These are phyloP conservation scores for Ustilago crameri DNA, from an alignment of 1,284 basidiomycete species.

Conservation along the genomic window DNA sequence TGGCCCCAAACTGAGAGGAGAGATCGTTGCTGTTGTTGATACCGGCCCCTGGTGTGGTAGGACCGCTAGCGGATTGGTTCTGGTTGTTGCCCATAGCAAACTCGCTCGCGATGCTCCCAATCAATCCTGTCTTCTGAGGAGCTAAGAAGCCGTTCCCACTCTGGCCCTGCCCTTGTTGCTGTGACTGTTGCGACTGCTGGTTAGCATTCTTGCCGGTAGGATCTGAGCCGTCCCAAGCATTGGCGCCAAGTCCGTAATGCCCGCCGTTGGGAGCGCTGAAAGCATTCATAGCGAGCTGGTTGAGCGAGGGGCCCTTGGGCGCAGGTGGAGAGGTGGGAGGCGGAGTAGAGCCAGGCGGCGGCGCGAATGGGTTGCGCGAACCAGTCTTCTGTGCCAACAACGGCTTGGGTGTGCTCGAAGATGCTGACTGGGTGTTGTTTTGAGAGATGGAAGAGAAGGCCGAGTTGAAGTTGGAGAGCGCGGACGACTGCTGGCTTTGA, in stretches of 20 bases:
- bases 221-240: conserved; percentile 54
- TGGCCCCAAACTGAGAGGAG: conserved; percentile 27
- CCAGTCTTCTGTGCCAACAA: conserved; percentile 92
- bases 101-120: conserved; percentile 68
- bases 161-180: conserved; percentile 23
- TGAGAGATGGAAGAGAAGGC: conserved; percentile 67
- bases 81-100: conserved; percentile 56
- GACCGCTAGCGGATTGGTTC: conserved; percentile 7
- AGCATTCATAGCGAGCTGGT: conserved; percentile 78
- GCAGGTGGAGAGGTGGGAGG: conserved; percentile 71
- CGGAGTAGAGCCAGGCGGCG: conserved; percentile 72
- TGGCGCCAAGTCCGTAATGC: conserved; percentile 53
- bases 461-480: neutral
- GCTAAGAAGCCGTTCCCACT: conserved; percentile 27
- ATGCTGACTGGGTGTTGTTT: conserved; percentile 16
- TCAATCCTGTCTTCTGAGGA: conserved; percentile 65
- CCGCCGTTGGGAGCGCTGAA: conserved; percentile 51
- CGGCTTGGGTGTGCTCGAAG: conserved; percentile 67
- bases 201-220: conserved; percentile 16
- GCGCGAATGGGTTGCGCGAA: conserved; percentile 92
- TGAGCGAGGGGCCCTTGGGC: conserved; percentile 80
- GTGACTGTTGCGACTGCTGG: conserved; percentile 21
- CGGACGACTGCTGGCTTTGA: conserved; percentile 27
- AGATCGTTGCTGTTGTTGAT: conserved; percentile 15
- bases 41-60: conserved; percentile 12